These are phyloP conservation scores for Ceriops tagal DNA, from an alignment of 345 rosid genomes.

Conservation along the genomic window DNA sequence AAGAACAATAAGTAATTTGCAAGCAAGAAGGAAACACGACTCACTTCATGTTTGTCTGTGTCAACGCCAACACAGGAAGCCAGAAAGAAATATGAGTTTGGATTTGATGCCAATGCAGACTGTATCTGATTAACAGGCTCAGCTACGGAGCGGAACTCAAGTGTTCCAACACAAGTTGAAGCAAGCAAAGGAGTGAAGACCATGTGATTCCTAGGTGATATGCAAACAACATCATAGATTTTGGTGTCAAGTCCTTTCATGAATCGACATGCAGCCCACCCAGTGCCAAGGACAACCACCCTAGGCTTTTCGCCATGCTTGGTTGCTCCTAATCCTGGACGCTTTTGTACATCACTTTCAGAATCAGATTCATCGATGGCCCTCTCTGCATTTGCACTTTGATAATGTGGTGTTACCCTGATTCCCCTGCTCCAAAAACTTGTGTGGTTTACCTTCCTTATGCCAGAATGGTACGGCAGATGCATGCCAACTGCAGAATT, in stretches of 20 bases:
- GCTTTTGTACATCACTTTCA: conserved; percentile 37
- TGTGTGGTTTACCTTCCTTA: conserved; percentile 16
- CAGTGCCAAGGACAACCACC: conserved; percentile 70
- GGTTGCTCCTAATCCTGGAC: conserved; percentile 58
- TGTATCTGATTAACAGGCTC: conserved; percentile 86
- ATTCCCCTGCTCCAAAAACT: conserved; percentile 52
- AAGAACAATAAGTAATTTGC: neutral
- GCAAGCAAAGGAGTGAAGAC: conserved; percentile 80
- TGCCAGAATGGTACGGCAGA: conserved; percentile 19
- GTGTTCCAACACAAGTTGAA: conserved; percentile 75
- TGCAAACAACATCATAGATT: conserved; percentile 57
- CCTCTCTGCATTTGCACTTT: conserved; percentile 34
- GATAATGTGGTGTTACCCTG: conserved; percentile 36
- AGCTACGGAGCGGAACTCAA: conserved; percentile 85
- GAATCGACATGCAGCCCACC: conserved; percentile 82
- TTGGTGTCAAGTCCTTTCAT: conserved; percentile 60
- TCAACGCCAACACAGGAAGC: conserved; percentile 76
- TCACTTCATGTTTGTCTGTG: conserved; percentile 66
- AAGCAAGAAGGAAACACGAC: conserved; percentile 10
- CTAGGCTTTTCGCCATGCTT: conserved; percentile 64
- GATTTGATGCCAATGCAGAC: conserved; percentile 61
- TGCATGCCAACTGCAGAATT: conserved; percentile 19
- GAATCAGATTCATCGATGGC: conserved; percentile 35
- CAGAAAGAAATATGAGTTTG: conserved; percentile 75
- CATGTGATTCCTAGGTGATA: conserved; percentile 87